A percentile compares a stretch with the other conserved stretches of the same genome.
Conservation (phyloP, 176 grass and related monocot genomes). For the Lolium rigidum region DNA sequence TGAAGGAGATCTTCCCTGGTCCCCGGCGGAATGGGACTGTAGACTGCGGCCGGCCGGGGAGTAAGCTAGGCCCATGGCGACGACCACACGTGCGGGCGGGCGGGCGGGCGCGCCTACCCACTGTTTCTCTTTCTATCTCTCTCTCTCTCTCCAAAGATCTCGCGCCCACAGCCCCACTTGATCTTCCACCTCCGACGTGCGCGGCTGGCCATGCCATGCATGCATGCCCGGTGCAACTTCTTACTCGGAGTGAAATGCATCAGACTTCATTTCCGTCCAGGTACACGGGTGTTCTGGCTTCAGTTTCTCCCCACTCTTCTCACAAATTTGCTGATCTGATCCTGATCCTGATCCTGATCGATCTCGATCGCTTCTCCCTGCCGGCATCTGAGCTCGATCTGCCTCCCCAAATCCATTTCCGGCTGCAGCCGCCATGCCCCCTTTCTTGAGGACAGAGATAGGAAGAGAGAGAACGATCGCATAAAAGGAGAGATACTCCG, state of each 20-base stretch:
- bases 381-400: background rate
- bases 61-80: conserved; percentile 44
- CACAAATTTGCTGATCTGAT: background rate
- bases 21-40: conserved; percentile 50
- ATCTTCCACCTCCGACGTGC: conserved; percentile 25
- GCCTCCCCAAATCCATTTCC: background rate
- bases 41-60: background rate
- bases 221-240: conserved; percentile 16
- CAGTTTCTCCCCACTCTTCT: background rate
- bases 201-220: conserved; percentile 22
- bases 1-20: conserved; percentile 56
- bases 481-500: background rate
- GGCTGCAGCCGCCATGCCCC: conserved; percentile 38
- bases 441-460: conserved; percentile 28
- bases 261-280: too few relatives aligned
- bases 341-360: background rate
- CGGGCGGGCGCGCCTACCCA: background rate
- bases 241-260: too few relatives aligned
- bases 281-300: background rate
- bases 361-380: background rate
- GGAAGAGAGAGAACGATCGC: background rate
- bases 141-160: conserved; percentile 31
- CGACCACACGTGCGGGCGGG: conserved; percentile 49
- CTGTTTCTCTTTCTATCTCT: conserved; percentile 5
- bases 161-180: conserved; percentile 5